Base-by-base conservation (phyloP, 2,329 filamentous ascomycete species). In the Paecilomyces sp. region DNA sequence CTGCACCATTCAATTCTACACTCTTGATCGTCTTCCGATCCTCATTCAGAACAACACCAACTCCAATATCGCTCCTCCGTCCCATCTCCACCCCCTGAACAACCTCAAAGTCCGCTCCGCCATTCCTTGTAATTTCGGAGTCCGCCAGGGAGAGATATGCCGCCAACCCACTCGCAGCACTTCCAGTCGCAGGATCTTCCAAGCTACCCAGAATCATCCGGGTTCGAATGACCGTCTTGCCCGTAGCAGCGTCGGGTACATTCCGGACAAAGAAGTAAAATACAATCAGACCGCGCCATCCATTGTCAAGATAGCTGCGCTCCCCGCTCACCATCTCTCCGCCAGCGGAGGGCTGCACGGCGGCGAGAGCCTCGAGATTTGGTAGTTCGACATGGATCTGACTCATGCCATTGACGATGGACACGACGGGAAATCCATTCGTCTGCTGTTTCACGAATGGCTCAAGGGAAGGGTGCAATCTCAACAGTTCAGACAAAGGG, bases 41-140 rank as follows among this genome's bases (percentile, higher is more conserved):
- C 1, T 52, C 55, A 31, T 62, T 62, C 54, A 71, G 18, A 15
- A 47, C 59, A 15, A 74, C 68, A 6, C 65, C 67, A 15, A 77
- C 65, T 6, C 68, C 70, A 57, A 77, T 77, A 59, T 76, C 74
- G 65, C 72, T 75, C 7, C 71, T 65, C 63, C 85, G 74, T 5
- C 85, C 86, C 83, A 89, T 88, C 73, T 89, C 86, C 9, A 88
- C 84, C 0, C 86, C 87, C 74, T 89, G 87, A 60, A 82, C 82
- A 62, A 89, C 74, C 60, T 80, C 76, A 64, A 83, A 86, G 58
- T 70, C 74, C 53, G 68, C 63, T 33, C 70, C 70, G 58, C 65
- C 71, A 25, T 69, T 71, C 54, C 63, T 62, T 28, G 65, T 60
- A n/a, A 58, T 57, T 24, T 66, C 70, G n/a, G 69, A 70, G 57